Conservation (phyloP, 768 basidiomycete species). For the Xerocomellus amylosporus region DNA sequence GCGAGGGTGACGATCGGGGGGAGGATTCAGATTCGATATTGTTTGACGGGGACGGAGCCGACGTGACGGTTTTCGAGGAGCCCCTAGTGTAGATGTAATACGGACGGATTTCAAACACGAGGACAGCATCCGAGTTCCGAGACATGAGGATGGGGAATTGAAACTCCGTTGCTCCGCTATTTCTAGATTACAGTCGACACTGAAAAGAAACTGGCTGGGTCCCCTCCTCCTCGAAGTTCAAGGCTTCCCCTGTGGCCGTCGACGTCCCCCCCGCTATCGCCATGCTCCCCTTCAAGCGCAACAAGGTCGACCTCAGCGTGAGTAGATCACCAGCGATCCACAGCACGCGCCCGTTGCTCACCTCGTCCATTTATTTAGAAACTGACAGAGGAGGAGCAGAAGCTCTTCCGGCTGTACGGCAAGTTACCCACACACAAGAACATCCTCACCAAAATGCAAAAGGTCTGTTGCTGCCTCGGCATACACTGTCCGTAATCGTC, state of each 20-base stretch:
- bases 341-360: not conserved
- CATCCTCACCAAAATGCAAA: slow-evolving; percentile 91
- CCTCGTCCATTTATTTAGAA: slow-evolving; percentile 44
- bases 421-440: slow-evolving; percentile 94
- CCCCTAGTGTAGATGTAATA: slow-evolving; percentile 8
- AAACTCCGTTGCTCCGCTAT: slow-evolving; percentile 30
- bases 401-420: slow-evolving; percentile 92
- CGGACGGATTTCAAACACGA: slow-evolving; percentile 18
- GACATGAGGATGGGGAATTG: slow-evolving; percentile 28
- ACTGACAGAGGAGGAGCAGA: slow-evolving; percentile 85
- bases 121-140: slow-evolving; percentile 27
- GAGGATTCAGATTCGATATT: slow-evolving; percentile 18
- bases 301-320: slow-evolving; percentile 95
- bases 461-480: slow-evolving; percentile 47
- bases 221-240: not conserved
- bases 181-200: slow-evolving; percentile 20
- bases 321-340: slow-evolving; percentile 31
- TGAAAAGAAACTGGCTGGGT: slow-evolving; percentile 11
- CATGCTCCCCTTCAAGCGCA: slow-evolving; percentile 78
- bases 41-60: slow-evolving; percentile 11
- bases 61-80: slow-evolving; percentile 1
- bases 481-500: slow-evolving; percentile 1
- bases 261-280: slow-evolving; percentile 18
- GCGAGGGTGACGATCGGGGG: slow-evolving; percentile 2
- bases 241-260: slow-evolving; percentile 23